These are phyloP conservation scores for Endotrypanum monterogeii DNA, from an alignment of 208 protist species.

Conservation along the genomic window DNA sequence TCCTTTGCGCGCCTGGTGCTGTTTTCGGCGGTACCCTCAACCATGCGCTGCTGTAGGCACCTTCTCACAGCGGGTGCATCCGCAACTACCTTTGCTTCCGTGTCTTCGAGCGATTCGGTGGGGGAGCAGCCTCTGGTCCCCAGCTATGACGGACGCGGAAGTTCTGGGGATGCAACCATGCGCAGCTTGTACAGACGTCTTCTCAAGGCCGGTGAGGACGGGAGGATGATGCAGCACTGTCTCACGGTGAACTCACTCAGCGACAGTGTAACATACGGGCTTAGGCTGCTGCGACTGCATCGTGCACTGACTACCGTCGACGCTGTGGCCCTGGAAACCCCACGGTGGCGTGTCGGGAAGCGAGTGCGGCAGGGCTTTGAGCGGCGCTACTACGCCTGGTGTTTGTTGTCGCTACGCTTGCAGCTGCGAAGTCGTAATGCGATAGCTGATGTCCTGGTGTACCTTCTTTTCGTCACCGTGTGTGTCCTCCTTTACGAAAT, in stretches of 20 bases:
- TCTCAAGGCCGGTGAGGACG: slow-evolving; percentile 73
- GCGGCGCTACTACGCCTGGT: slow-evolving; percentile 66
- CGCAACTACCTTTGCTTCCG: not conserved
- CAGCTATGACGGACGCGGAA: not conserved
- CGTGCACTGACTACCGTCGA: slow-evolving; percentile 63
- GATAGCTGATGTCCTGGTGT: slow-evolving; percentile 79
- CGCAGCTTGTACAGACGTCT: slow-evolving; percentile 73
- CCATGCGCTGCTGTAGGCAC: slow-evolving; percentile 7
- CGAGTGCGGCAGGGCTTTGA: slow-evolving; percentile 33
- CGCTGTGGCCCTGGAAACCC: slow-evolving; percentile 26
- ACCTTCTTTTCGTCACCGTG: slow-evolving; percentile 60
- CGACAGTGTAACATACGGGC: slow-evolving; percentile 54
- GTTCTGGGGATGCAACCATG: slow-evolving; percentile 18
- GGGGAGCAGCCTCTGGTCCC: not conserved
- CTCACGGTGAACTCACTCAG: slow-evolving; percentile 55
- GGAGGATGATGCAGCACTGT: slow-evolving; percentile 63
- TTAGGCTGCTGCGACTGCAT: slow-evolving; percentile 67
- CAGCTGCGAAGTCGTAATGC: slow-evolving; percentile 58
- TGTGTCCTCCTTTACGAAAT: slow-evolving; percentile 82
- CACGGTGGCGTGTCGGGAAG: slow-evolving; percentile 36
- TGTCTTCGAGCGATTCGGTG: slow-evolving; percentile 5
- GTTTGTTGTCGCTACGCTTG: slow-evolving; percentile 62
- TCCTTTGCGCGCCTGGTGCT: not conserved
- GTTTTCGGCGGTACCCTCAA: not conserved
- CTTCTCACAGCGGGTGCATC: not conserved